Evolutionary conservation across 371 early-diverging fungal genomes (phyloP), one percentile per base, ranked within the genome.

Genomic region (Mortierella sp.): DNA sequence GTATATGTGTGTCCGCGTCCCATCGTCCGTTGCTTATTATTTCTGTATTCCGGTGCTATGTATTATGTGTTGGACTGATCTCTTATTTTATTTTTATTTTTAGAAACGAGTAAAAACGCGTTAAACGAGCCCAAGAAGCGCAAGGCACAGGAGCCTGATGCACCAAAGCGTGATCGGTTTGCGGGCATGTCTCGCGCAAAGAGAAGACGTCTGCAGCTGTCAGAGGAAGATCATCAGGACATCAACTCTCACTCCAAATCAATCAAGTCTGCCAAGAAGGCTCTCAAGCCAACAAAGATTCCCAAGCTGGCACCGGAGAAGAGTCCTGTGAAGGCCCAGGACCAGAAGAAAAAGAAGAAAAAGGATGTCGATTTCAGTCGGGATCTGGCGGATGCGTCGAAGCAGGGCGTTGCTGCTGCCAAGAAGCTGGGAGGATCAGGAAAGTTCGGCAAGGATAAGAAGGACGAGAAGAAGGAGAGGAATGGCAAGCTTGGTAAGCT

Each of bases 151-250:
- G 70, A 55, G 43, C 56, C 61, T 50, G 70, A 81, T 58, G 79
- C 82, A 47, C 82, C 83, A 24, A 88, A 88, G 58, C 87, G 89
- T 8, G 86, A 81, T 58, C 84, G 84, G 64, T 85, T 85, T 60
- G 87, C 82, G 34, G 93, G 93, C 39, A 85, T 93, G 79, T 86
- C 87, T 19, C 83, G 93, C 34, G 79, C 81, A 39, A 88, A 91
- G 82, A 81, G 83, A 70, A 84, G 92, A 70, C 69, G 84, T 31
- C 60, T 83, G 27, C 81, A 87, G 66, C 73, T 84, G 15, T 73
- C 83, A 32, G 89, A 90, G 69, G 92, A 91, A 43, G 90, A 90
- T 48, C 84, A 86, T 48, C 65, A 79, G 32, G 83, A 83, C 47
- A 67, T 81, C 28, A 83, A 79, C 39, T 68, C 79, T 46, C 81